phyloP scores from a whole-genome alignment of 768 basidiomycete genomes.

The Tubosaeta sp. region DNA sequence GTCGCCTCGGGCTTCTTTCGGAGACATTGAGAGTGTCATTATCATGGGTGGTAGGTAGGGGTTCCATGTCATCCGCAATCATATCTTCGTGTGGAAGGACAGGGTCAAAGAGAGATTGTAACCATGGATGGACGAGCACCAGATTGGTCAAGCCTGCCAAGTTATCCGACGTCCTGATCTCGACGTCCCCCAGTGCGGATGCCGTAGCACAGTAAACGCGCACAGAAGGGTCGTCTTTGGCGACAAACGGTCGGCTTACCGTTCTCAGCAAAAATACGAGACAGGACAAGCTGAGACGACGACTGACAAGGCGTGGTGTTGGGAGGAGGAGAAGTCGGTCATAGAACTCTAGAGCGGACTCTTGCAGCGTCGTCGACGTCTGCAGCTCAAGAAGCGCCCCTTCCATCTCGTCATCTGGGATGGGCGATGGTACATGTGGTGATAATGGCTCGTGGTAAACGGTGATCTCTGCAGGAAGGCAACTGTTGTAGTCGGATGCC shows the following conservation, averaged over 20 bases:
- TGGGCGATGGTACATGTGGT: conserved; percentile 4
- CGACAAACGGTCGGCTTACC: conserved; percentile 4
- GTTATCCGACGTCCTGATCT: conserved; percentile 12
- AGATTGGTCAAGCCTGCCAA: conserved; percentile 4
- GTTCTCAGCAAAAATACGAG: conserved; percentile 11
- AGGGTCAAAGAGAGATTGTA: conserved; percentile 12
- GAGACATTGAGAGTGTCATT: neutral
- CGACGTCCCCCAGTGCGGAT: conserved; percentile 3
- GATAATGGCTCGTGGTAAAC: conserved; percentile 11
- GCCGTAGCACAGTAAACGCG: conserved; percentile 14
- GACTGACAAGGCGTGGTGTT: conserved; percentile 13
- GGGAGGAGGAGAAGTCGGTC: conserved; percentile 10
- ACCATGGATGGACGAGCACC: conserved; percentile 20
- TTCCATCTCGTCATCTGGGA: conserved; percentile 11
- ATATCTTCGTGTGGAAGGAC: conserved; percentile 18
- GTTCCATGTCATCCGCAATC: conserved; percentile 10
- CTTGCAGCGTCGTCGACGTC: neutral
- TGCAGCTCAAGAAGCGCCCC: conserved; percentile 1
- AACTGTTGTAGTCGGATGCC: conserved; percentile 21
- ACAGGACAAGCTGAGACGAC: conserved; percentile 12
- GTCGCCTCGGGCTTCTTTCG: neutral
- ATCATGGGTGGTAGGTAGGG: neutral
- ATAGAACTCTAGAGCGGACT: conserved; percentile 10
- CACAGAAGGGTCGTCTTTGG: neutral
- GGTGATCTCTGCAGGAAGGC: conserved; percentile 17